Base-by-base conservation (phyloP, 2,329 filamentous ascomycete genomes). In the Ascocoryne sarcoides region DNA sequence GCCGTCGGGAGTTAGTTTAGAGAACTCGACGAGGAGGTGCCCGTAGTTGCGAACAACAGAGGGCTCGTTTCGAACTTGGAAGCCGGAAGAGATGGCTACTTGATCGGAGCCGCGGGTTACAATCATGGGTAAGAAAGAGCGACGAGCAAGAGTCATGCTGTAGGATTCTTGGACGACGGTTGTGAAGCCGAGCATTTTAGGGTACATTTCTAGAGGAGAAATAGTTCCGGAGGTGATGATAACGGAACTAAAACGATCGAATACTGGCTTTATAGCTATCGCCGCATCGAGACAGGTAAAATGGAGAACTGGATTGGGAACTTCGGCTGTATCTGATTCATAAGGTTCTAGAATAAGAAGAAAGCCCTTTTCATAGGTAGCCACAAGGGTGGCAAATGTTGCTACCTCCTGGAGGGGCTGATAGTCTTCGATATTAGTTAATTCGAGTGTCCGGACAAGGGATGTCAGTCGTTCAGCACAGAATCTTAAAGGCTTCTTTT, bases 161-260 rank as follows among this genome's bases (percentile, higher is more conserved):
- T 98, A 98, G 0, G 93, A 98, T 62, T 98, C 89, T 59, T 96
- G 89, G 3, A 96, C 83, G 0, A 96, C 88, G 1, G 89, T 87
- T 8, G 74, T 73, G 64, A 98, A 98, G 39, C 87, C 84, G 18
- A 98, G 79, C 89, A 98, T 98, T 58, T 95, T 95, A 0, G 92
- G 93, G 57, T 98, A 98, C 84, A 98, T 98, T 60, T 98, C 93
- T 3, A 98, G 66, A 0, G 92, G 92, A 1, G 92, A 96, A 46
- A 98, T 87, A 2, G 92, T 98, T 48, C 92, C 92, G 0, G 92
- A 96, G 0, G 92, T 98, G 60, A 98, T 96, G 58, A 98, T 94
- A 49, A 98, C 92, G 1, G 92, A 96, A 62, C 86, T 89, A 62
- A 98, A 98, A 37, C 92, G 82, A 44, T 98, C 90, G 57, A 98